phyloP scores from a whole-genome alignment of 2,329 filamentous ascomycete genomes.

The Amphichorda felina region DNA sequence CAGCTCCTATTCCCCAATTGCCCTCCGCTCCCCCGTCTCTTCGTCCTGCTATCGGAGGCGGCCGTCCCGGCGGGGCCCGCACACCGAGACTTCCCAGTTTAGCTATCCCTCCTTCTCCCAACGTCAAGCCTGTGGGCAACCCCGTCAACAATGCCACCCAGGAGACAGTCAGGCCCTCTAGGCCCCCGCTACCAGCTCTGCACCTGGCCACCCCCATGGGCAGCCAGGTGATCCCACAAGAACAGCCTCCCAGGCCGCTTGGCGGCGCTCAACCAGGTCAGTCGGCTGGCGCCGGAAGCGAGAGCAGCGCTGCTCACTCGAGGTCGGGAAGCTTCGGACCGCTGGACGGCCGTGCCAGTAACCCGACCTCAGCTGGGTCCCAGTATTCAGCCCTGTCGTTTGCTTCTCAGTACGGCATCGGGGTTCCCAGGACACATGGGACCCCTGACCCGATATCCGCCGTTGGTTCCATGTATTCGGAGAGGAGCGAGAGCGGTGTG shows the following conservation, averaged over 20 bases:
- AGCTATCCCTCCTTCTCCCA: slow-evolving; percentile 81
- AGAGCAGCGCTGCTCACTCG: slow-evolving; percentile 68
- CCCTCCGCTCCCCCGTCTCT: slow-evolving; percentile 42
- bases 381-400: slow-evolving; percentile 78
- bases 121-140: slow-evolving; percentile 63
- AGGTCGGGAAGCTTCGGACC: slow-evolving; percentile 75
- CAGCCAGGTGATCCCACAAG: slow-evolving; percentile 60
- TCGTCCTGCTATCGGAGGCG: slow-evolving; percentile 69
- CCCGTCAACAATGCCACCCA: slow-evolving; percentile 23
- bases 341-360: slow-evolving; percentile 63
- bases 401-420: slow-evolving; percentile 59
- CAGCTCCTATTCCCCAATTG: slow-evolving; percentile 1
- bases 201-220: slow-evolving; percentile 85
- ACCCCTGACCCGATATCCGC: slow-evolving; percentile 81
- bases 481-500: slow-evolving; percentile 61
- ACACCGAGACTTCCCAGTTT: slow-evolving; percentile 75
- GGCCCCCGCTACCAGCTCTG: slow-evolving; percentile 60
- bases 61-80: slow-evolving; percentile 48
- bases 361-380: slow-evolving; percentile 77
- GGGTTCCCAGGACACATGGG: slow-evolving; percentile 49
- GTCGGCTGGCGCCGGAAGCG: slow-evolving; percentile 67
- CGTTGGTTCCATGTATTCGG: slow-evolving; percentile 74
- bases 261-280: slow-evolving; percentile 43
- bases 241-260: slow-evolving; percentile 41
- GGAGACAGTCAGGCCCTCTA: slow-evolving; percentile 17